Evolutionary conservation across 1,139 yeast species (phyloP).

Genomic region (Candida glucosophila): DNA sequence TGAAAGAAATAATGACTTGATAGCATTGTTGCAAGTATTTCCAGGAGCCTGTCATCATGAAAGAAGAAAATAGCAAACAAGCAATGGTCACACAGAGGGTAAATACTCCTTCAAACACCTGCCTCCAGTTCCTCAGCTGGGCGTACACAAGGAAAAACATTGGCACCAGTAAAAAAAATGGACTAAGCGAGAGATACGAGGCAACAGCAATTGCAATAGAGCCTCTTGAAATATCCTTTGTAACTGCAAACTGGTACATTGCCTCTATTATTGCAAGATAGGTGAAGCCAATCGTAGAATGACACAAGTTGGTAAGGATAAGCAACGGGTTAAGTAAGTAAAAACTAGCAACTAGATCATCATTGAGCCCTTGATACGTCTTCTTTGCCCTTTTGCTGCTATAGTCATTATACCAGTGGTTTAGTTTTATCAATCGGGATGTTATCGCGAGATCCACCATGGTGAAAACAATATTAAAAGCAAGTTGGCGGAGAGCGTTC

Average conservation of each 20-base stretch:
- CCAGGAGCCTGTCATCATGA: slow-evolving; percentile 22
- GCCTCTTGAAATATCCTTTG: slow-evolving; percentile 33
- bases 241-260: slow-evolving; percentile 36
- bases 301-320: slow-evolving; percentile 57
- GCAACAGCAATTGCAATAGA: slow-evolving; percentile 54
- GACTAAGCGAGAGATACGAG: slow-evolving; percentile 56
- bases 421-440: slow-evolving; percentile 29
- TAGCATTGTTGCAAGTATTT: slow-evolving; percentile 55
- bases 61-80: slow-evolving; percentile 27
- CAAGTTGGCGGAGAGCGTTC: slow-evolving; percentile 8
- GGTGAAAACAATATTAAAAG: slow-evolving; percentile 30
- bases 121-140: slow-evolving; percentile 7
- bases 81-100: slow-evolving; percentile 18
- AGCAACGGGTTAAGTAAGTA: slow-evolving; percentile 78
- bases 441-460: slow-evolving; percentile 34
- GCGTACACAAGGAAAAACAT: slow-evolving; percentile 31
- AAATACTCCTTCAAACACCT: slow-evolving; percentile 16
- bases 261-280: slow-evolving; percentile 49
- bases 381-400: slow-evolving; percentile 14
- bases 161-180: slow-evolving; percentile 50
- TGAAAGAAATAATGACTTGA: slow-evolving; percentile 50
- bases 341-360: slow-evolving; percentile 46
- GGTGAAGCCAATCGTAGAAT: slow-evolving; percentile 57
- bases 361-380: slow-evolving; percentile 18
- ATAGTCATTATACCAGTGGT: slow-evolving; percentile 29